Percentiles rank a stretch among this genome's conserved stretches.
Conservation (phyloP, 2,329 filamentous ascomycete genomes). For the Aspergillus novoparasiticus region DNA sequence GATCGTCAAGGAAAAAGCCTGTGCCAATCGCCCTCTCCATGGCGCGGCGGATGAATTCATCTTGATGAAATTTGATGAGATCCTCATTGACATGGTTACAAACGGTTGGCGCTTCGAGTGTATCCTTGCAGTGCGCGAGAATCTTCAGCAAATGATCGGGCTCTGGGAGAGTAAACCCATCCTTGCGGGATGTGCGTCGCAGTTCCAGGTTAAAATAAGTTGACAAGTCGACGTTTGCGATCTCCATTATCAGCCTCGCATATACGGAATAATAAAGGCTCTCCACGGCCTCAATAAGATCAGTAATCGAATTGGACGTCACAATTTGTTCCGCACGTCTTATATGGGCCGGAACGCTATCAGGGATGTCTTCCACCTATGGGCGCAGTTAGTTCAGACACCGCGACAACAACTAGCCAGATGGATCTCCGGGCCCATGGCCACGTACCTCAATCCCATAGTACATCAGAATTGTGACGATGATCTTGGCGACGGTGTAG, state of each 20-base stretch:
- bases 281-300: constrained; percentile 38
- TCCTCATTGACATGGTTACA: constrained; percentile 30
- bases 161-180: constrained; percentile 33
- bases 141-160: constrained; percentile 38
- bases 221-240: constrained; percentile 39
- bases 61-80: constrained; percentile 33
- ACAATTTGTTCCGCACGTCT: constrained; percentile 33
- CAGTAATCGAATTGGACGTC: constrained; percentile 26
- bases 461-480: constrained; percentile 33
- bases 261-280: constrained; percentile 42
- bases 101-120: constrained; percentile 31
- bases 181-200: constrained; percentile 20
- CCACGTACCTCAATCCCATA: constrained; percentile 39
- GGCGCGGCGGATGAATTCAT: constrained; percentile 29
- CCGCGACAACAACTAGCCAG: neutral
- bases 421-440: neutral
- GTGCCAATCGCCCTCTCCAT: constrained; percentile 18
- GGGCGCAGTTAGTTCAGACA: constrained; percentile 4
- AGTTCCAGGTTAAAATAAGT: constrained; percentile 30
- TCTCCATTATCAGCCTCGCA: constrained; percentile 40
- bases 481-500: constrained; percentile 40
- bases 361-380: constrained; percentile 35
- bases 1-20: constrained; percentile 26
- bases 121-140: constrained; percentile 34
- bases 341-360: constrained; percentile 35